Conservation (phyloP, 2,329 filamentous ascomycete species). For the Xylaria polymorpha region DNA sequence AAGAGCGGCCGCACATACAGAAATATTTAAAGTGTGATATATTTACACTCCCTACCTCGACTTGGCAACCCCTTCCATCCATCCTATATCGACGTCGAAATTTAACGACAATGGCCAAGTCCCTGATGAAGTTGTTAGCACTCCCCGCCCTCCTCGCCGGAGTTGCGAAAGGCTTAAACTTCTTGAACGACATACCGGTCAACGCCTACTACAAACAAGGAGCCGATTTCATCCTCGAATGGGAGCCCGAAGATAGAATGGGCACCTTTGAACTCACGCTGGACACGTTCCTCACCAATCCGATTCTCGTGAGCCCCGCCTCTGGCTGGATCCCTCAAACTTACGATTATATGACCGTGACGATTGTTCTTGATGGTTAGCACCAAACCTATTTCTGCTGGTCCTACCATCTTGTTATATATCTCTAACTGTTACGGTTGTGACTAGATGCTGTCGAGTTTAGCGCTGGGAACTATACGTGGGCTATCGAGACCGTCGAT, state of each 20-base stretch:
- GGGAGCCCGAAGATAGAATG: not conserved
- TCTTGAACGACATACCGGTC: conserved; percentile 10
- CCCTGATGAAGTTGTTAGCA: not conserved
- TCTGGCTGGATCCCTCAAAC: not conserved
- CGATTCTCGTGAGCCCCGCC: not conserved
- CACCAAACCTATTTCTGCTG: not conserved
- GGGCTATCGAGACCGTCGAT: not conserved
- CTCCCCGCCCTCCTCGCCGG: not conserved
- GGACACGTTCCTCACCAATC: not conserved
- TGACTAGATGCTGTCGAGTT: not conserved
- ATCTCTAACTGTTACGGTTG: not conserved
- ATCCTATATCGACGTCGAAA: not conserved
- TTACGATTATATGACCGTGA: not conserved
- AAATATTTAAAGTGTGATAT: not conserved
- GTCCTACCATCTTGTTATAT: too few species aligned
- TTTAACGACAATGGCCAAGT: conserved; percentile 5
- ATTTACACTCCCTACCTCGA: not conserved
- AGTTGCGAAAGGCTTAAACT: not conserved
- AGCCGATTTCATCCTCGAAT: conserved; percentile 8
- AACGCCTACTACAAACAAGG: conserved; percentile 8
- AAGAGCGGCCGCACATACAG: not conserved
- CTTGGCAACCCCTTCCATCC: not conserved
- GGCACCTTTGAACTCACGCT: conserved; percentile 8
- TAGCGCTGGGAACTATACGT: conserved; percentile 4
- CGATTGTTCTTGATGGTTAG: conserved; percentile 5